These are phyloP conservation scores for Fusarium neocosmosporiellum DNA, from an alignment of 2,329 filamentous ascomycete genomes.

Conservation along the genomic window DNA sequence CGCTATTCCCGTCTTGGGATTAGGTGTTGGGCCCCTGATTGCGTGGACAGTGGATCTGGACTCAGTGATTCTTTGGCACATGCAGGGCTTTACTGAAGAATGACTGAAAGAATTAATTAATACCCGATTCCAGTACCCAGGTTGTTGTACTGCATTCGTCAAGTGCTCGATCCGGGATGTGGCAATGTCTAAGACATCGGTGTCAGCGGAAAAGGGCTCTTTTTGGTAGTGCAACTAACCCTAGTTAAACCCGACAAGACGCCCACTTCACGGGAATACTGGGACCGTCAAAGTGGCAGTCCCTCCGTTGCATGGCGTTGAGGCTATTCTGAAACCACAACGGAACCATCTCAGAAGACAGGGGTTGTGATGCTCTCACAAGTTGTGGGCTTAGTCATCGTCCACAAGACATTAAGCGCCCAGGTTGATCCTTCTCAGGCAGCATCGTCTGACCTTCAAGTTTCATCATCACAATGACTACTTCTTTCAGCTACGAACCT, in stretches of 20 bases:
- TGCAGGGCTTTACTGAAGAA: not conserved
- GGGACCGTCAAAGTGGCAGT: not conserved
- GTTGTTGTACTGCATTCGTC: not conserved
- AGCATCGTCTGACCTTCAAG: not conserved
- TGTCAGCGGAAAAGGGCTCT: not conserved
- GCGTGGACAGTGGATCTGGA: not conserved
- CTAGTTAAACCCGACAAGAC: not conserved
- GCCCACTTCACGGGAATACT: not conserved
- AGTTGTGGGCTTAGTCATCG: not conserved
- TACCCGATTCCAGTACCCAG: not conserved
- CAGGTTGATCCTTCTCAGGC: not conserved
- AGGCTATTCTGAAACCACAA: not conserved
- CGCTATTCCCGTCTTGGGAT: conserved; percentile 1
- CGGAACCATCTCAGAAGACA: not conserved
- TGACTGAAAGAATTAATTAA: not conserved
- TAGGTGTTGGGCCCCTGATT: not conserved
- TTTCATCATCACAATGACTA: not conserved
- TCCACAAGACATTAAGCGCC: not conserved
- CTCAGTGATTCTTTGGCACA: not conserved
- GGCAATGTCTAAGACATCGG: not conserved
- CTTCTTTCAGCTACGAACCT: not conserved
- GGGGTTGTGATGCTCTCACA: not conserved
- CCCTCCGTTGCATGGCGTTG: not conserved
- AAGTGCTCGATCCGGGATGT: not conserved
- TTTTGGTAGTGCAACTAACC: not conserved